Conservation (phyloP, 2,329 filamentous ascomycete genomes). For the Metarhizium rileyi region DNA sequence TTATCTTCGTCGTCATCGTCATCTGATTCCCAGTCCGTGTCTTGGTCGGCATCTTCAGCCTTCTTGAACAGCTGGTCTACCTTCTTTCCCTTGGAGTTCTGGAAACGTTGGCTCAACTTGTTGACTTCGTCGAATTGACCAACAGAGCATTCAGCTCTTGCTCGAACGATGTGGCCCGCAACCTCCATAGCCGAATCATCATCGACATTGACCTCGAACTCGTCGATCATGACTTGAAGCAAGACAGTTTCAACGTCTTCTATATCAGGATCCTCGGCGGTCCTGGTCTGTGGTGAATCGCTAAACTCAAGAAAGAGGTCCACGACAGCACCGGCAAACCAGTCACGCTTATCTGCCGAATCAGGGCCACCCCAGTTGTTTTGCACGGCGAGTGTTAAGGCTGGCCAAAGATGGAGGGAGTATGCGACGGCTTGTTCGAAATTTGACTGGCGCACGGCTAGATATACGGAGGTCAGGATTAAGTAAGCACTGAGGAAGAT, state of each 20-base stretch:
- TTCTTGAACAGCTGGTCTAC: conserved; percentile 44
- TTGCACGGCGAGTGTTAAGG: conserved; percentile 76
- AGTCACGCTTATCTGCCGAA: conserved; percentile 82
- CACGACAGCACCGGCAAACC: conserved; percentile 81
- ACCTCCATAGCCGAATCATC: conserved; percentile 75
- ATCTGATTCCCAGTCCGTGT: conserved; percentile 52
- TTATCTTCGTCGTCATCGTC: conserved; percentile 50
- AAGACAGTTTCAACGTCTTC: conserved; percentile 78
- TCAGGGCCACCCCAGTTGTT: conserved; percentile 83
- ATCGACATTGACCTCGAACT: conserved; percentile 88
- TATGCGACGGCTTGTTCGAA: conserved; percentile 87
- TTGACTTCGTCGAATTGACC: conserved; percentile 59
- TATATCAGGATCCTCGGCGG: conserved; percentile 49
- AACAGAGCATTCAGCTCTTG: conserved; percentile 53
- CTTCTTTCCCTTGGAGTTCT: conserved; percentile 50
- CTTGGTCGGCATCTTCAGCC: conserved; percentile 44
- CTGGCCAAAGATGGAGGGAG: conserved; percentile 77
- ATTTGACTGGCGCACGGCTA: conserved; percentile 48
- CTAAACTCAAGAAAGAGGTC: conserved; percentile 68
- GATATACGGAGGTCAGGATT: background rate
- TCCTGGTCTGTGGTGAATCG: conserved; percentile 20
- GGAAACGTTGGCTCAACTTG: conserved; percentile 52
- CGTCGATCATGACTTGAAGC: conserved; percentile 85
- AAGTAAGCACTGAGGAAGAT: background rate
- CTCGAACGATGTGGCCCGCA: conserved; percentile 59